phyloP scores from a whole-genome alignment of 2,329 filamentous ascomycete genomes.

The Stenocarpella maydis region DNA sequence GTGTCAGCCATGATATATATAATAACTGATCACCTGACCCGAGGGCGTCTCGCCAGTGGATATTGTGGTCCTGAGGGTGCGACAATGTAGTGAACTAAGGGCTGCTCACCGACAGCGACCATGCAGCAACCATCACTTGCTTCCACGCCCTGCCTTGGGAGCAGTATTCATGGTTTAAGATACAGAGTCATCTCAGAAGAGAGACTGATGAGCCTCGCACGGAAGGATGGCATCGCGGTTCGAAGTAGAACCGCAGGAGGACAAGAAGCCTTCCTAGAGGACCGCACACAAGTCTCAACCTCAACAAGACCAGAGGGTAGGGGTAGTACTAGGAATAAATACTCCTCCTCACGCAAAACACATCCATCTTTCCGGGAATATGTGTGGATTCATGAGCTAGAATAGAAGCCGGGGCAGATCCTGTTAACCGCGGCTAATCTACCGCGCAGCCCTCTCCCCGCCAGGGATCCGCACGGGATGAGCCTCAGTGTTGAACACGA shows the following conservation, averaged over 20 bases:
- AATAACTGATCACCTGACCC: too few species aligned
- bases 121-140: not conserved
- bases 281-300: not conserved
- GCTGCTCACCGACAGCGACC: not conserved
- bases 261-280: not conserved
- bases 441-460: conserved; percentile 26
- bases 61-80: too few species aligned
- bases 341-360: not conserved
- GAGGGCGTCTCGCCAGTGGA: too few species aligned
- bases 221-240: too few species aligned
- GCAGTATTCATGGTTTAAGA: not conserved
- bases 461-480: conserved; percentile 49
- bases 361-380: not conserved
- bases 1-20: too few species aligned
- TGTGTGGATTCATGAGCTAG: not conserved
- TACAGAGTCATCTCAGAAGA: too few species aligned
- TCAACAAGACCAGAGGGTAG: not conserved
- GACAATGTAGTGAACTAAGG: too few species aligned
- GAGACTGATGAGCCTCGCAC: not conserved
- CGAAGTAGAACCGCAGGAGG: not conserved
- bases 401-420: not conserved
- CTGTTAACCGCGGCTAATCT: not conserved
- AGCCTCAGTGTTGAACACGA: conserved; percentile 60
- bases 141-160: too few species aligned
- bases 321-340: not conserved